These are phyloP conservation scores for Leccinellum albellum DNA, from an alignment of 768 basidiomycete genomes.

Conservation along the genomic window DNA sequence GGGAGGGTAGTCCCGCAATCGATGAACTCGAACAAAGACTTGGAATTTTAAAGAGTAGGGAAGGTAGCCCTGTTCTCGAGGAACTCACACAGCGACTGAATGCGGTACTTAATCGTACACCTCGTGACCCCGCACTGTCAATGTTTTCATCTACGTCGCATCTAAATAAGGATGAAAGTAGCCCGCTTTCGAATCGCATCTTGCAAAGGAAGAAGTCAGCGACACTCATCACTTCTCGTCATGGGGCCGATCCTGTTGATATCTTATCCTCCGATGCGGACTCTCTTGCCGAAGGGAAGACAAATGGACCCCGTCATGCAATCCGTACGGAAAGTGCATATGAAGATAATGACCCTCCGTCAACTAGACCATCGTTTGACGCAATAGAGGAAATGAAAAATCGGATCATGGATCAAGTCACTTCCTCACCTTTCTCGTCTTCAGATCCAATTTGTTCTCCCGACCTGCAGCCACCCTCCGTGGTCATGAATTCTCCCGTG, in stretches of 20 bases:
- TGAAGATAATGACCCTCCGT: constrained; percentile 7
- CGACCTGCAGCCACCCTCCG: constrained; percentile 11
- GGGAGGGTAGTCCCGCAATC: constrained; percentile 57
- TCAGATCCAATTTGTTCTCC: constrained; percentile 16
- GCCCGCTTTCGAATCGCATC: constrained; percentile 27
- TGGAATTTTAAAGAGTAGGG: constrained; percentile 51
- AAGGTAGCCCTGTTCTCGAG: constrained; percentile 52
- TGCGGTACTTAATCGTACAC: constrained; percentile 36
- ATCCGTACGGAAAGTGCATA: constrained; percentile 10
- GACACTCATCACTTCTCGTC: constrained; percentile 4
- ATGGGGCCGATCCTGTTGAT: constrained; percentile 3
- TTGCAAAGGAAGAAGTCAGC: constrained; percentile 19
- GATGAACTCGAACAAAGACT: constrained; percentile 62
- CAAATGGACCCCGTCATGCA: constrained; percentile 7
- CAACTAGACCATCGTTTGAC: constrained; percentile 37
- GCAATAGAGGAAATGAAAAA: constrained; percentile 64
- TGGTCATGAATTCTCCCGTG: constrained; percentile 3
- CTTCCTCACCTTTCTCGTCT: constrained; percentile 24
- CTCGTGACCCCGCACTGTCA: constrained; percentile 26
- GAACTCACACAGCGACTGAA: constrained; percentile 47
- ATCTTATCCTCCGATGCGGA: background rate
- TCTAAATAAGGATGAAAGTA: constrained; percentile 20
- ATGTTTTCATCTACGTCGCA: constrained; percentile 23
- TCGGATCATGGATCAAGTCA: constrained; percentile 41
- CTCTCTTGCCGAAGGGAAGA: constrained; percentile 11